A percentile compares a stretch with the other conserved stretches of the same genome.
These are phyloP conservation scores for Salix udensis DNA, from an alignment of 345 rosid species.

Conservation along the genomic window DNA sequence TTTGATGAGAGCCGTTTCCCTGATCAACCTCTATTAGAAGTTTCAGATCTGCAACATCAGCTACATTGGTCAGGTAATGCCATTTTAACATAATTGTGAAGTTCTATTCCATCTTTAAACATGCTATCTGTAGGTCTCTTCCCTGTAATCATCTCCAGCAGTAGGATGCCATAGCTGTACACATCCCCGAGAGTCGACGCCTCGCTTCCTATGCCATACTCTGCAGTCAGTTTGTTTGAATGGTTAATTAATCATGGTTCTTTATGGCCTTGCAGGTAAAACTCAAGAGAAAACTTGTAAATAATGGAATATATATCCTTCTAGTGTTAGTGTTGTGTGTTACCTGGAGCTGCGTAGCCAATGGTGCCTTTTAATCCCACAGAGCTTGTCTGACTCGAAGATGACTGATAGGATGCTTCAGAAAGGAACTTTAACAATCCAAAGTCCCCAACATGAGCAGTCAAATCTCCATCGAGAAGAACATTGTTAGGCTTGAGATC, in stretches of 20 bases:
- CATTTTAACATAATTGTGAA: background rate
- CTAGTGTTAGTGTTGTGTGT: no score
- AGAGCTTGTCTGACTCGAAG: slow-evolving; percentile 1
- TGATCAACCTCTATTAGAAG: background rate
- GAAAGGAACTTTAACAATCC: slow-evolving; percentile 9
- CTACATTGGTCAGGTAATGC: background rate
- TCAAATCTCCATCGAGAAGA: no score
- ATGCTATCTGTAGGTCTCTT: slow-evolving; percentile 15
- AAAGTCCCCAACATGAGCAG: slow-evolving; percentile 14
- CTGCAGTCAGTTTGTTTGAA: slow-evolving; percentile 6
- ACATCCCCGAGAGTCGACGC: slow-evolving; percentile 12
- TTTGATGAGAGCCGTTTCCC: background rate
- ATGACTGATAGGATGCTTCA: background rate
- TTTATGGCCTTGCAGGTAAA: no score
- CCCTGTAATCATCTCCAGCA: slow-evolving; percentile 30
- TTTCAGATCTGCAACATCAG: background rate
- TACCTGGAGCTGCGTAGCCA: slow-evolving; percentile 16
- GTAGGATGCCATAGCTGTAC: slow-evolving; percentile 35
- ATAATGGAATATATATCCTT: no score
- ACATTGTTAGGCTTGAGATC: no score
- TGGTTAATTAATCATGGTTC: background rate
- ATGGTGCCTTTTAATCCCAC: slow-evolving; percentile 1
- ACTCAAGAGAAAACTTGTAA: background rate
- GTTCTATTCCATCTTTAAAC: background rate
- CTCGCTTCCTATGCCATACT: slow-evolving; percentile 10